phyloP scores from a whole-genome alignment of 1,139 yeast genomes.

The Saccharomyces hybrid region DNA sequence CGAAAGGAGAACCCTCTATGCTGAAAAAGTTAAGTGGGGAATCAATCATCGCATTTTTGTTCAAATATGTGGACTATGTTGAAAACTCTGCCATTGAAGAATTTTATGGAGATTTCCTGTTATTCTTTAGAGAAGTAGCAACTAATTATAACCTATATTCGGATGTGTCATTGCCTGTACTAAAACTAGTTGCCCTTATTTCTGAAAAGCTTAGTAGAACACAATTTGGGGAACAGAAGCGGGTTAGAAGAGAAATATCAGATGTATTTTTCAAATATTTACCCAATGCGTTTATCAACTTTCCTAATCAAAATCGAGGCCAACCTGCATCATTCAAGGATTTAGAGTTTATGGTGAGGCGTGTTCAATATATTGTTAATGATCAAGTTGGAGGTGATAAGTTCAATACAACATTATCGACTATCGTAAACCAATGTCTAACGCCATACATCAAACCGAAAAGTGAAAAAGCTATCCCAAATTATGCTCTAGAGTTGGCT shows the following conservation, averaged over 20 bases:
- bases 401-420: constrained; percentile 36
- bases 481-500: constrained; percentile 35
- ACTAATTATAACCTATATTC: constrained; percentile 44
- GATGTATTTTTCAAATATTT: constrained; percentile 56
- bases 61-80: constrained; percentile 52
- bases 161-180: constrained; percentile 42
- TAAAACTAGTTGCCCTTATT: constrained; percentile 44
- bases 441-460: constrained; percentile 39
- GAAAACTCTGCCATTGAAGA: constrained; percentile 75
- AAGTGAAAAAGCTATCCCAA: constrained; percentile 29
- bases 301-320: neutral
- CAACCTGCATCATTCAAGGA: constrained; percentile 5
- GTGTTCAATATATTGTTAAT: constrained; percentile 38
- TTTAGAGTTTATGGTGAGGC: constrained; percentile 34
- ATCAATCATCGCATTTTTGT: constrained; percentile 23
- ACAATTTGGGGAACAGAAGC: constrained; percentile 54
- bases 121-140: constrained; percentile 52
- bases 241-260: constrained; percentile 54
- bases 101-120: constrained; percentile 51
- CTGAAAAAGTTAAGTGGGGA: constrained; percentile 16
- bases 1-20: constrained; percentile 26
- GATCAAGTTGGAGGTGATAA: constrained; percentile 44
- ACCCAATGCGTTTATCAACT: constrained; percentile 28
- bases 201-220: constrained; percentile 50
- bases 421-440: constrained; percentile 39